Conservation (phyloP, 306 rosid species). For the Oemleria cerasiformis region DNA sequence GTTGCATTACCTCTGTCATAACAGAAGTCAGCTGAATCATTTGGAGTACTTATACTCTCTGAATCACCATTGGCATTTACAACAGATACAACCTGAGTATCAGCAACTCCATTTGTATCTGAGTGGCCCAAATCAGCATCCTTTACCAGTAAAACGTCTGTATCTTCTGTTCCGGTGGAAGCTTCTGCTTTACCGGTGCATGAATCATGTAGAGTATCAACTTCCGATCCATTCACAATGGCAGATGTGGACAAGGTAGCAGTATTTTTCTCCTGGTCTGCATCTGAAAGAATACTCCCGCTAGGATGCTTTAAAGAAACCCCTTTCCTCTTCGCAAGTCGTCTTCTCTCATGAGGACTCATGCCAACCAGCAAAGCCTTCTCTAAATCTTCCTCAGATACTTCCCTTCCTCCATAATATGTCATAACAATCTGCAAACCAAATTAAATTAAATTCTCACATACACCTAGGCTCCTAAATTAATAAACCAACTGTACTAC, state of each 20-base stretch:
- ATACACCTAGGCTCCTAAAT: slow-evolving; percentile 8
- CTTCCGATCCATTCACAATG: slow-evolving; percentile 26
- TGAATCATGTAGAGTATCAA: slow-evolving; percentile 28
- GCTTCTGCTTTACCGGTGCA: slow-evolving; percentile 22
- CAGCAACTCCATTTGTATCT: slow-evolving; percentile 25
- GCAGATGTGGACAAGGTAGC: slow-evolving; percentile 23
- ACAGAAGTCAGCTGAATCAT: slow-evolving; percentile 30
- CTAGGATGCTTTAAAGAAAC: slow-evolving; percentile 42
- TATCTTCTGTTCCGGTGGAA: slow-evolving; percentile 19
- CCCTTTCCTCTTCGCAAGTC: slow-evolving; percentile 67
- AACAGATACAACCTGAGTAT: slow-evolving; percentile 21
- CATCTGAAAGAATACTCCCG: slow-evolving; percentile 27
- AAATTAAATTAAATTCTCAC: slow-evolving; percentile 3
- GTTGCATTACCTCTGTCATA: slow-evolving; percentile 27
- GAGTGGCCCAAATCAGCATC: slow-evolving; percentile 31
- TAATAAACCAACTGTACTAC: neutral
- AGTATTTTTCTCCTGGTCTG: slow-evolving; percentile 37
- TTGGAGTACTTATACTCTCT: slow-evolving; percentile 25
- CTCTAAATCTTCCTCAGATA: slow-evolving; percentile 78
- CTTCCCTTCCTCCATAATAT: slow-evolving; percentile 85
- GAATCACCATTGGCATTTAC: slow-evolving; percentile 27
- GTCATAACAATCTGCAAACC: slow-evolving; percentile 63
- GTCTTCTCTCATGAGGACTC: slow-evolving; percentile 84
- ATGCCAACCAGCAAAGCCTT: slow-evolving; percentile 78
- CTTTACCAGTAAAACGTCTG: slow-evolving; percentile 20